Evolutionary conservation across 768 basidiomycete species (phyloP).

Genomic region (Erythrobasidium yunnanense): DNA sequence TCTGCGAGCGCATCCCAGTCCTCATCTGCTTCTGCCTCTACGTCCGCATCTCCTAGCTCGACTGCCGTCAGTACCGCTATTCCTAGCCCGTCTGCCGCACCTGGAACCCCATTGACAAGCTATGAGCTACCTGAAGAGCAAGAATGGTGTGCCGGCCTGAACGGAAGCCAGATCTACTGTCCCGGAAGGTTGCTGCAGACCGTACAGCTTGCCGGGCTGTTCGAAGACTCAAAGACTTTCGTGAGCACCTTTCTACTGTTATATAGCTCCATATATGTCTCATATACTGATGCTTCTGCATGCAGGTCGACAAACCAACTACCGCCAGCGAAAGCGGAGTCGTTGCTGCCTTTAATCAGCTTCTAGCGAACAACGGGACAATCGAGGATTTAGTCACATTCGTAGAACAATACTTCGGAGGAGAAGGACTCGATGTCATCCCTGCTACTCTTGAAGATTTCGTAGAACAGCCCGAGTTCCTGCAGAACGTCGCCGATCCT

Average conservation of each 20-base stretch:
- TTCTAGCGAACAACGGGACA: conserved; percentile 4
- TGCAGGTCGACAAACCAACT: not conserved
- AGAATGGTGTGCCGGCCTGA: conserved; percentile 7
- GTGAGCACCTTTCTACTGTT: conserved; percentile 44
- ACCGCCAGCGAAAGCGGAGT: not conserved
- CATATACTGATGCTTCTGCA: not conserved
- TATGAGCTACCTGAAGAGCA: not conserved
- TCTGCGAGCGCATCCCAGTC: too few species aligned
- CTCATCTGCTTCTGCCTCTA: too few species aligned
- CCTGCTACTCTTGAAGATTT: conserved; percentile 56
- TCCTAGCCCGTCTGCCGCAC: not conserved
- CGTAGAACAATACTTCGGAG: conserved; percentile 10
- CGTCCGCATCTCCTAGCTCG: too few species aligned
- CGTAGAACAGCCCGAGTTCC: conserved; percentile 54
- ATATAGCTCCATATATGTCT: conserved; percentile 28
- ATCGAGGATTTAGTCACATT: conserved; percentile 8
- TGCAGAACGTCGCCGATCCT: conserved; percentile 59
- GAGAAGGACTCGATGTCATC: conserved; percentile 51
- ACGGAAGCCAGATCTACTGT: conserved; percentile 18
- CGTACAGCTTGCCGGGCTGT: conserved; percentile 65
- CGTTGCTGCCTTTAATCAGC: conserved; percentile 9
- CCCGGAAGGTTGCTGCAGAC: conserved; percentile 53
- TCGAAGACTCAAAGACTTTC: conserved; percentile 72
- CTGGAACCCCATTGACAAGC: not conserved
- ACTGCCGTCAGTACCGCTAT: conserved; percentile 17